Evolutionary conservation across 1,139 yeast species (phyloP), one percentile per base, ranked within the genome.

Genomic region (Eremothecium cymbalariae): DNA sequence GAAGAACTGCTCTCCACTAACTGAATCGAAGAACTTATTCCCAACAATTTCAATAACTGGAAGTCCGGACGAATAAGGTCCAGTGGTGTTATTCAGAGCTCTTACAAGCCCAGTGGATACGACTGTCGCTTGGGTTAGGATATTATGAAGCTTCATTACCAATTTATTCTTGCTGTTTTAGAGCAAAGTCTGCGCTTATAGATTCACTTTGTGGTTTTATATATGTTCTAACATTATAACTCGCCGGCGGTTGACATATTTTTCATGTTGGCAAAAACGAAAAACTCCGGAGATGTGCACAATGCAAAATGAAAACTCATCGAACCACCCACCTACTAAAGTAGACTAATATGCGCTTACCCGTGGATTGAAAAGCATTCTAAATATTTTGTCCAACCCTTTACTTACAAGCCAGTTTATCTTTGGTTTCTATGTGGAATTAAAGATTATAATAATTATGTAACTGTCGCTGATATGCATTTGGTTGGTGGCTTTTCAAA

Each of bases 1-100:
- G 43, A 67, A 72, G 50, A 73, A 74, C 53, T 72, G 78, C 18
- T 64, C 58, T 1, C 70, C 70, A 12, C 62, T 56, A 12, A 52
- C 56, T 3, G 62, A 43, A 39, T 62, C 53, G 42, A 66, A 71
- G 49, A 74, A 70, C 45, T 71, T 70, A 48, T 62, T 68, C 1
- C 76, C 76, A 12, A 48, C 41, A 2, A 66, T 58, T 31, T 60
- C 63, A 25, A 70, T 61, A 3, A 59, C 46, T 4, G 63, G 54
- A 23, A 44, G 25, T 6, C 26, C 22, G 6, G 14, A 14, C 8
- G 31, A 11, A n/a, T 27, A 19, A 8, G 7, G n/a, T 8, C 14
- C 14, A 3, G 25, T 23, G 23, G 17, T 17, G 11, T 16, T 2
- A 15, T 11, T 23, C 25, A 23, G 13, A 16, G 30, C 36, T 6